phyloP scores from a whole-genome alignment of 148 eudicot genomes.

The Hydrangea macrophylla region DNA sequence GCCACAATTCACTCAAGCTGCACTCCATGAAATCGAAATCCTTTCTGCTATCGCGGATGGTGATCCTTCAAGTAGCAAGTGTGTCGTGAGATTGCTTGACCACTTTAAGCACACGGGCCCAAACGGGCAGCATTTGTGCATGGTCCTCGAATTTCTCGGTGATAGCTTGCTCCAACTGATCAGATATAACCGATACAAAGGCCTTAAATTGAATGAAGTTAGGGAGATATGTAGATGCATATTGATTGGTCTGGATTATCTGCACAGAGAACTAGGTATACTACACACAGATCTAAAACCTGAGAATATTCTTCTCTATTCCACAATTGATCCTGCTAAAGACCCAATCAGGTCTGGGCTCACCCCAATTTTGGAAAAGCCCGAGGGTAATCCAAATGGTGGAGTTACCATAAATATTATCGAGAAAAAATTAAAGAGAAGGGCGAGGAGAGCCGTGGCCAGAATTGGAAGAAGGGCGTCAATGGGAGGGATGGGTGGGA shows the following conservation, averaged over 20 bases:
- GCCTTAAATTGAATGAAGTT: slow-evolving; percentile 72
- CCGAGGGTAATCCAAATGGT: slow-evolving; percentile 69
- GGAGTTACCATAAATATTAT: slow-evolving; percentile 50
- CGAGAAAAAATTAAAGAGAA: slow-evolving; percentile 82
- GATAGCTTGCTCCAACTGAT: slow-evolving; percentile 84
- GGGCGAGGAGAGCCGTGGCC: slow-evolving; percentile 86
- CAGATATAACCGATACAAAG: slow-evolving; percentile 75
- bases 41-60: slow-evolving; percentile 75
- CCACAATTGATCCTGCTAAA: slow-evolving; percentile 82
- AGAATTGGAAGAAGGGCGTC: slow-evolving; percentile 63
- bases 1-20: slow-evolving; percentile 89
- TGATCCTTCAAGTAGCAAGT: slow-evolving; percentile 64
- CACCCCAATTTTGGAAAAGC: slow-evolving; percentile 80
- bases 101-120: slow-evolving; percentile 94
- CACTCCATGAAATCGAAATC: slow-evolving; percentile 87
- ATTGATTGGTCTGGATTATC: slow-evolving; percentile 84
- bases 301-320: slow-evolving; percentile 82
- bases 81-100: slow-evolving; percentile 65
- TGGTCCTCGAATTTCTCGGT: slow-evolving; percentile 98
- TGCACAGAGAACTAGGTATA: slow-evolving; percentile 75
- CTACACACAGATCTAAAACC: slow-evolving; percentile 91
- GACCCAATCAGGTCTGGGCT: slow-evolving; percentile 75
- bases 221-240: slow-evolving; percentile 86
- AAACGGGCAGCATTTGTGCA: slow-evolving; percentile 89
- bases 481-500: slow-evolving; percentile 47